These are phyloP conservation scores for Kalaharituber pfeilii DNA, from an alignment of 2,329 filamentous ascomycete genomes.

Conservation along the genomic window DNA sequence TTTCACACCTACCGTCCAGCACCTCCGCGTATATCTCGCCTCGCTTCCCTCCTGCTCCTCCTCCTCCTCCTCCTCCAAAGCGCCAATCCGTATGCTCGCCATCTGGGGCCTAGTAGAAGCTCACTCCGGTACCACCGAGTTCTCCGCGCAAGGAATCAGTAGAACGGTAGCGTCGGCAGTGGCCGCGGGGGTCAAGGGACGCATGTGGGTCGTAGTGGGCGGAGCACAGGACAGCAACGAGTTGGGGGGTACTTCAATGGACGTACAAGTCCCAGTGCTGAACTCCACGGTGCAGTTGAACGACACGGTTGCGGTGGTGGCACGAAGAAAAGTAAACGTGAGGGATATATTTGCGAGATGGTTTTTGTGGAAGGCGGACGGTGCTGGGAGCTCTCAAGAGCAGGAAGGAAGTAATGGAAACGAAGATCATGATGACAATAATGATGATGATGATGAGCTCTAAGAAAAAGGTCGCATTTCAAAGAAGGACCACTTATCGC, in stretches of 20 bases:
- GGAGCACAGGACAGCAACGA: not conserved
- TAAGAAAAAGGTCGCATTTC: not conserved
- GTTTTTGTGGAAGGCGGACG: not conserved
- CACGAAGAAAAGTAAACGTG: not conserved
- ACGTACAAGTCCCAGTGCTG: conserved; percentile 25
- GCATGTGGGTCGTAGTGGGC: not conserved
- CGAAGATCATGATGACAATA: not conserved
- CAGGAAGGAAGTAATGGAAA: not conserved
- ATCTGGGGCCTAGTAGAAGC: conserved; percentile 1
- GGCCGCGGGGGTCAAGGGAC: conserved; percentile 9
- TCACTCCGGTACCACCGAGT: conserved; percentile 26
- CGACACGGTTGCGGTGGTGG: not conserved
- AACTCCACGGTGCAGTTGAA: conserved; percentile 15
- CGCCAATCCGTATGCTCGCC: not conserved
- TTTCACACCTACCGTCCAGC: conserved; percentile 1
- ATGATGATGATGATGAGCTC: not conserved
- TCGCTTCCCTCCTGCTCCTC: not conserved
- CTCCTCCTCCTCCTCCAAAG: not conserved
- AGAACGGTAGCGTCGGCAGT: conserved; percentile 26
- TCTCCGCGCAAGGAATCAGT: conserved; percentile 26
- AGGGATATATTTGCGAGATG: conserved; percentile 1
- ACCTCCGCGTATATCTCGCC: conserved; percentile 1
- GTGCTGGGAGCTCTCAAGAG: not conserved
- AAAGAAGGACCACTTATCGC: not conserved
- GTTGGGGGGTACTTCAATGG: conserved; percentile 16